Evolutionary conservation across 2,329 filamentous ascomycete genomes (phyloP).

Genomic region (Colletotrichum sp.): DNA sequence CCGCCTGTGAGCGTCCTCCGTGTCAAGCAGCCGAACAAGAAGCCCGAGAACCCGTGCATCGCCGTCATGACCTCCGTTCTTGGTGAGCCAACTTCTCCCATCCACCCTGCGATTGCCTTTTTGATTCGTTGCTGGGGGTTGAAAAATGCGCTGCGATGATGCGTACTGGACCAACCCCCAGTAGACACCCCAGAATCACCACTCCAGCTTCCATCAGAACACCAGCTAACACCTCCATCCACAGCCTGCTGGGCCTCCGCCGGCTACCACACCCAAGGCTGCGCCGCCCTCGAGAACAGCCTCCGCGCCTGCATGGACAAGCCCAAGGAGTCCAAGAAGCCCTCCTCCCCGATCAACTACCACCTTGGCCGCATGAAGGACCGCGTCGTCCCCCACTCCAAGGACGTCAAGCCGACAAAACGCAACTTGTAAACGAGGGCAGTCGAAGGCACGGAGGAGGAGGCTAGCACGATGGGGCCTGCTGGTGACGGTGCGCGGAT

Average conservation of each 20-base stretch:
- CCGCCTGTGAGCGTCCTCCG: conserved; percentile 61
- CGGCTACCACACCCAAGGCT: conserved; percentile 68
- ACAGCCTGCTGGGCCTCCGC: conserved; percentile 85
- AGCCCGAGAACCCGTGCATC: conserved; percentile 57
- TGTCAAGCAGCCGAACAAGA: conserved; percentile 57
- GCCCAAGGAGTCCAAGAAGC: conserved; percentile 54
- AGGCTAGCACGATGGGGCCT: background rate
- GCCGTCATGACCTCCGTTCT: conserved; percentile 63
- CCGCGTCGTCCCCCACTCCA: conserved; percentile 4
- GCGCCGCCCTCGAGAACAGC: conserved; percentile 62
- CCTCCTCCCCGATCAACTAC: conserved; percentile 87
- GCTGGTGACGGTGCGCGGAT: background rate
- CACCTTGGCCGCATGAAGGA: conserved; percentile 81
- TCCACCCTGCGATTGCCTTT: background rate
- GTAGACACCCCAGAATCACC: background rate
- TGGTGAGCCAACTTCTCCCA: conserved; percentile 42
- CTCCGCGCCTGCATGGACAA: conserved; percentile 81
- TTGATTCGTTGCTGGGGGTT: background rate
- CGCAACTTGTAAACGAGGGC: background rate
- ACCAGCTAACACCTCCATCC: background rate
- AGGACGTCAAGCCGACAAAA: conserved; percentile 8
- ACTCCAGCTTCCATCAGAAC: background rate
- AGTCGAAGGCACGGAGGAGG: background rate
- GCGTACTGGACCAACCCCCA: background rate
- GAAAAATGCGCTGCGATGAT: background rate